Conservation (phyloP, 2,329 filamentous ascomycete species). For the Diaporthe nobilis region DNA sequence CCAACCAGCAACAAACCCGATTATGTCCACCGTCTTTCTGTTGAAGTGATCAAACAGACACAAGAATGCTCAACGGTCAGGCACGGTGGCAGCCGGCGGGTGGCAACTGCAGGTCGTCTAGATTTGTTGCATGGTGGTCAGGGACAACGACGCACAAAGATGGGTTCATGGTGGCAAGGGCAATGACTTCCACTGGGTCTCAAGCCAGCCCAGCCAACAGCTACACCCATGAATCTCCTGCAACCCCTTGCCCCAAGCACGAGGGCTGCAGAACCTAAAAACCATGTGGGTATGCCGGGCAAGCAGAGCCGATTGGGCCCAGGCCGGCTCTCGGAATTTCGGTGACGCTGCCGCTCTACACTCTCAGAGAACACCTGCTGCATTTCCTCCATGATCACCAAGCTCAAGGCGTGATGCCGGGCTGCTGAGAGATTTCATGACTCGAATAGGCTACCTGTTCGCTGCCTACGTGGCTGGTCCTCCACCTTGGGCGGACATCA, state of each 20-base stretch:
- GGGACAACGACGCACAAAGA: neutral
- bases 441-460: conserved; percentile 14
- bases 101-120: neutral
- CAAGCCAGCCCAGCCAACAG: neutral
- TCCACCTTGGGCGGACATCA: neutral
- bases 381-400: conserved; percentile 2
- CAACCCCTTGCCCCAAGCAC: conserved; percentile 20
- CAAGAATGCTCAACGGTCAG: neutral
- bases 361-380: neutral
- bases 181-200: conserved; percentile 8
- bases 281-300: neutral
- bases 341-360: conserved; percentile 11
- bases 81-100: no score
- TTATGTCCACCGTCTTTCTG: neutral
- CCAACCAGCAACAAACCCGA: neutral
- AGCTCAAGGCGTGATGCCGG: neutral
- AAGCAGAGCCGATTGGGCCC: conserved; percentile 12
- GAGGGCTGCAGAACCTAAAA: conserved; percentile 11
- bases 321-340: neutral
- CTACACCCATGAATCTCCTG: neutral
- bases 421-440: neutral
- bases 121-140: neutral
- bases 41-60: neutral
- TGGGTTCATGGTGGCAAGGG: conserved; percentile 29
- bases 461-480: conserved; percentile 1